Evolutionary conservation across 345 rosid genomes (phyloP).

Genomic region (Lenwebbia sp.): DNA sequence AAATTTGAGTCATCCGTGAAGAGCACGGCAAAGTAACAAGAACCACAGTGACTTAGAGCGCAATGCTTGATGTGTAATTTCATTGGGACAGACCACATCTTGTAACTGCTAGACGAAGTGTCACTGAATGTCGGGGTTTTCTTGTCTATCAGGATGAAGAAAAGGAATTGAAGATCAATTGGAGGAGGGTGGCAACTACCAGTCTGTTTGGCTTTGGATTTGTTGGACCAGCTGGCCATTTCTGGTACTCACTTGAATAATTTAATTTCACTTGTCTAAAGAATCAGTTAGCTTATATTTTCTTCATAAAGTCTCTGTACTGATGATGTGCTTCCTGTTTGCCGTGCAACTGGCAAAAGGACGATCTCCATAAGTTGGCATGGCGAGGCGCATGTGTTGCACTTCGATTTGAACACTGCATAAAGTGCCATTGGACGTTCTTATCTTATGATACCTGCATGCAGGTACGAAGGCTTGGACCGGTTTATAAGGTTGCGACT

Average conservation of each 20-base stretch:
- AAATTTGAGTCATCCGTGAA: not conserved
- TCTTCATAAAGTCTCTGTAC: not conserved
- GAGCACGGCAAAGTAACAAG: not conserved
- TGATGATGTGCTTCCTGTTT: not conserved
- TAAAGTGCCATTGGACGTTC: fast-evolving
- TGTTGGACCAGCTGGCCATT: slow-evolving; percentile 6
- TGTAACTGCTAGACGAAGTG: not conserved
- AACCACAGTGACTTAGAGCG: not conserved
- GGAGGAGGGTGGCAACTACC: slow-evolving; percentile 3
- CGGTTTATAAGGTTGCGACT: slow-evolving; percentile 54
- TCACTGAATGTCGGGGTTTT: not conserved
- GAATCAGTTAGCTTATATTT: not conserved
- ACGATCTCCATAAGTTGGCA: not conserved
- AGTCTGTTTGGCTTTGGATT: slow-evolving; percentile 1
- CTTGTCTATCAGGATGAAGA: not conserved
- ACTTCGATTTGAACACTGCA: not conserved
- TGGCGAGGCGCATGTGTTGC: not conserved
- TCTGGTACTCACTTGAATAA: not conserved
- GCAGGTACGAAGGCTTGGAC: slow-evolving; percentile 85
- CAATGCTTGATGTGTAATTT: not conserved
- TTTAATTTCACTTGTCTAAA: not conserved
- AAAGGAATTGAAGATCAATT: not conserved
- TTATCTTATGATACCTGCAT: not conserved
- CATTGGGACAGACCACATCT: not conserved
- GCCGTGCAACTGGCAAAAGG: not conserved